A percentile compares a stretch with the other conserved stretches of the same genome.
phyloP scores from a whole-genome alignment of 2,329 filamentous ascomycete genomes.

The Chaetomium sp. region DNA sequence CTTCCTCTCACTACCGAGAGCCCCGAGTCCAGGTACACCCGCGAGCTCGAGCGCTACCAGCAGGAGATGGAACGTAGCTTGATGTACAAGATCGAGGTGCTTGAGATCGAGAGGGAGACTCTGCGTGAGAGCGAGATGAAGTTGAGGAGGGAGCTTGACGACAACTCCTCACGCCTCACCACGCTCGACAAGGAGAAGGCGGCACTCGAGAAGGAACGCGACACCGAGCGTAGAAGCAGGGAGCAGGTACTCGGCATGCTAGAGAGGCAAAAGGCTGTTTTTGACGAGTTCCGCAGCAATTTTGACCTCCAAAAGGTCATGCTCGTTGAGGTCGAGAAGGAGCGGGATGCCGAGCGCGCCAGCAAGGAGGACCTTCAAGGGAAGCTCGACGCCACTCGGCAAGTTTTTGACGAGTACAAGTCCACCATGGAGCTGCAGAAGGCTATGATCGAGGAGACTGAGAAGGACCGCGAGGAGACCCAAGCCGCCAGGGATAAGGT shows the following conservation, averaged over 20 bases:
- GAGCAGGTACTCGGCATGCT: slow-evolving; percentile 41
- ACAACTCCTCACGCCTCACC: slow-evolving; percentile 39
- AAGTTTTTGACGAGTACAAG: slow-evolving; percentile 40
- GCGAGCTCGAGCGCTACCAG: slow-evolving; percentile 28
- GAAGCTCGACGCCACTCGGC: slow-evolving; percentile 41
- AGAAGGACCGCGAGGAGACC: slow-evolving; percentile 42
- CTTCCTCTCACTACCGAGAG: slow-evolving; percentile 27
- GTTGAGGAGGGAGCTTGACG: slow-evolving; percentile 39
- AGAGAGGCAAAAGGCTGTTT: slow-evolving; percentile 41
- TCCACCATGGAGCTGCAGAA: slow-evolving; percentile 43
- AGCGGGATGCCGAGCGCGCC: slow-evolving; percentile 32
- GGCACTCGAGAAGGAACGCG: slow-evolving; percentile 37
- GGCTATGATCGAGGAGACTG: slow-evolving; percentile 41
- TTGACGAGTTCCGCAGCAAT: slow-evolving; percentile 43
- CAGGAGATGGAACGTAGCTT: slow-evolving; percentile 37
- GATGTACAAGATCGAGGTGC: slow-evolving; percentile 41
- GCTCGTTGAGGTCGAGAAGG: slow-evolving; percentile 42
- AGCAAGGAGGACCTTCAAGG: slow-evolving; percentile 30
- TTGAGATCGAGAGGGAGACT: slow-evolving; percentile 41
- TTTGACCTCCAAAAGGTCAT: slow-evolving; percentile 41
- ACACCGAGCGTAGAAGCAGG: slow-evolving; percentile 28
- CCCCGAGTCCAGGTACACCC: slow-evolving; percentile 26
- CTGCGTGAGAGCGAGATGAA: slow-evolving; percentile 39
- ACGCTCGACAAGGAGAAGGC: slow-evolving; percentile 38
- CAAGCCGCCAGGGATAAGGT: slow-evolving; percentile 33